Evolutionary conservation across 2,329 filamentous ascomycete genomes (phyloP).

Genomic region (Gliomastix tumulicola): DNA sequence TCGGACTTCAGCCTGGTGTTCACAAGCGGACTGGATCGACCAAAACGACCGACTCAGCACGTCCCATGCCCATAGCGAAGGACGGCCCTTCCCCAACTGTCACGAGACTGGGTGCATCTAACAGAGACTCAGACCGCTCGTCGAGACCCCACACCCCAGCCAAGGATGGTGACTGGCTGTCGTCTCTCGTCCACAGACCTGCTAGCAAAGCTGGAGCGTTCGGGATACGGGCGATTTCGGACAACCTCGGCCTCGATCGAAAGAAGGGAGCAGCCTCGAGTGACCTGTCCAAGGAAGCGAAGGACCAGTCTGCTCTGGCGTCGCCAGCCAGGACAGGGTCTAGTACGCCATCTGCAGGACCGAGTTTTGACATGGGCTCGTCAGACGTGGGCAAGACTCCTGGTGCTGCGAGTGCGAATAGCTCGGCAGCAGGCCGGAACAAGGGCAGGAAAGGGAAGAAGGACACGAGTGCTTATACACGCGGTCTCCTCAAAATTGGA

Average conservation of each 20-base stretch:
- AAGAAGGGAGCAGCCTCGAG: constrained; percentile 1
- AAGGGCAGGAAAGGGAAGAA: constrained; percentile 76
- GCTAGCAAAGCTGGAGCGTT: constrained; percentile 44
- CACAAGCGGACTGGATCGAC: constrained; percentile 57
- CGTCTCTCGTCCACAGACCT: constrained; percentile 41
- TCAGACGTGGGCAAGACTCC: constrained; percentile 55
- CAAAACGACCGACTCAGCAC: constrained; percentile 46
- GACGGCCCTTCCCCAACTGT: constrained; percentile 49
- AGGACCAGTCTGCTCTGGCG: constrained; percentile 45
- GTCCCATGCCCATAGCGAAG: constrained; percentile 43
- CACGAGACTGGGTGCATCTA: constrained; percentile 49
- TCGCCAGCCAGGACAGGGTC: constrained; percentile 75
- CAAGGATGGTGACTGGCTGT: constrained; percentile 42
- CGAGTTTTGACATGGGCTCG: constrained; percentile 74
- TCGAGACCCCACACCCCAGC: constrained; percentile 3
- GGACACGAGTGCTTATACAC: constrained; percentile 87
- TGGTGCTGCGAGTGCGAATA: constrained; percentile 36
- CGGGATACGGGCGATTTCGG: constrained; percentile 80
- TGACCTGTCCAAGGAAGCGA: constrained; percentile 14
- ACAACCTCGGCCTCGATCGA: constrained; percentile 41
- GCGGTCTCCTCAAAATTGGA: constrained; percentile 72
- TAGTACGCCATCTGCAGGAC: constrained; percentile 55
- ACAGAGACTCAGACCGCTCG: constrained; percentile 9
- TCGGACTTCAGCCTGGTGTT: constrained; percentile 40
- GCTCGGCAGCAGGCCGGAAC: constrained; percentile 39